Base-by-base conservation (phyloP, 2,329 filamentous ascomycete species). In the Elsinoe batatas region DNA sequence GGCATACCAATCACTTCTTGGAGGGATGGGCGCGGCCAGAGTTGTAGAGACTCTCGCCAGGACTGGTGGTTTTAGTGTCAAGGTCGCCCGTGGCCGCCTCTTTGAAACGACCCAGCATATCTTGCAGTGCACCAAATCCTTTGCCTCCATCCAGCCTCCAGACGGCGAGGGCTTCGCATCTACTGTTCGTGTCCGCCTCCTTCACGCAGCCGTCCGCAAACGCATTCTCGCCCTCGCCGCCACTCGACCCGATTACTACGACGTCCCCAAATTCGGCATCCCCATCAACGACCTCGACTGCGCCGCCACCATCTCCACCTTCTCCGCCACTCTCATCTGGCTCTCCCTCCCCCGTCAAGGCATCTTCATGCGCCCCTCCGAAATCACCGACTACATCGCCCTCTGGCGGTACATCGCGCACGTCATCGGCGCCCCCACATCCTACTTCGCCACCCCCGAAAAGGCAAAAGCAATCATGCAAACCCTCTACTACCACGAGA, bases 201-300 rank as follows among this genome's bases (percentile, higher is more conserved):
- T 89, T 1, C 85, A 88, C 64, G 81, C 84, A 0, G 77, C 79
- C 0, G 84, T 88, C 6, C 78, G 85, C 1, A 72, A 79, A 56
- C 78, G 82, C 5, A 87, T 88, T 58, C 68, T 85, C 61, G 74
- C 74, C 26, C 75, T 88, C 6, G 76, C 77, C 12, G 65, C 72
- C n/a, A 67, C 75, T 36, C 71, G 74, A 15, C 80, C 82, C 0
- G 73, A 72, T 2, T 88, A 88, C 68, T 88, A 83, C 68, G 74
- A 82, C 59, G 67, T 81, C 0, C 68, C 76, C 15, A 69, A 75
- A 36, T 78, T 74, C 64, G 85, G 85, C 2, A 72, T 85, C 2
- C 85, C 85, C 3, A 82, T 91, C 65, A 91, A 86, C 62, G 84
- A 91, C 62, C 76, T 91, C 1, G 86, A 91, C 67, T 81, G 78